Percentiles rank a stretch among this genome's conserved stretches.
Conservation (phyloP, 2,329 filamentous ascomycete genomes). For the Fusarium sororula region DNA sequence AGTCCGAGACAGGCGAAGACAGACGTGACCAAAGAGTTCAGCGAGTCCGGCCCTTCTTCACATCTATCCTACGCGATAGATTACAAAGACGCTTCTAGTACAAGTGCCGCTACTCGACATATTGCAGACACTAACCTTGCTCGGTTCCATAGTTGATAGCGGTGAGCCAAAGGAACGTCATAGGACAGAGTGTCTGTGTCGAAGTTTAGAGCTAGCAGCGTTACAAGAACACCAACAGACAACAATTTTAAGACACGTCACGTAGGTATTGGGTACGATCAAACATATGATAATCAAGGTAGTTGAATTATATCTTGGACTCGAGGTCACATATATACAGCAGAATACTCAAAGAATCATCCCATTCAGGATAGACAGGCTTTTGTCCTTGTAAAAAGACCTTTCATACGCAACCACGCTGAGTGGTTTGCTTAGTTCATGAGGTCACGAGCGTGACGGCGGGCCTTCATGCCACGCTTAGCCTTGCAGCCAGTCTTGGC, state of each 20-base stretch:
- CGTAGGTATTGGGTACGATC: too few species aligned
- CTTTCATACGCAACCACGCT: slow-evolving; percentile 31
- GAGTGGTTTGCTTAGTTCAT: slow-evolving; percentile 28
- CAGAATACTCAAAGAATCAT: slow-evolving; percentile 40
- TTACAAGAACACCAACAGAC: too few species aligned
- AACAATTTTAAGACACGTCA: background rate
- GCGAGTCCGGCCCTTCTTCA: background rate
- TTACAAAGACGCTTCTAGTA: background rate
- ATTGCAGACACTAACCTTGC: background rate
- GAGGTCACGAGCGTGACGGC: slow-evolving; percentile 39
- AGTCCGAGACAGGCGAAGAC: background rate
- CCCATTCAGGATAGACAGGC: slow-evolving; percentile 12
- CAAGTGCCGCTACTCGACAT: background rate
- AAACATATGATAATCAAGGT: background rate
- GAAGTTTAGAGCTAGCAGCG: background rate
- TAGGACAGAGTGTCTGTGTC: background rate
- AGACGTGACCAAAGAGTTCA: too few species aligned
- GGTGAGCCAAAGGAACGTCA: background rate
- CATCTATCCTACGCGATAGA: too few species aligned
- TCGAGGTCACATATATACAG: slow-evolving; percentile 43
- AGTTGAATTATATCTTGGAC: slow-evolving; percentile 28
- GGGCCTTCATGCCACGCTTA: slow-evolving; percentile 32
- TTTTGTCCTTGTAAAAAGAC: slow-evolving; percentile 25
- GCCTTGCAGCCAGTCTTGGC: slow-evolving; percentile 35
- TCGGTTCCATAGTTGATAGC: background rate